Evolutionary conservation across 23 red algal genomes (phyloP).

Genomic region (Chondrus crispus): DNA sequence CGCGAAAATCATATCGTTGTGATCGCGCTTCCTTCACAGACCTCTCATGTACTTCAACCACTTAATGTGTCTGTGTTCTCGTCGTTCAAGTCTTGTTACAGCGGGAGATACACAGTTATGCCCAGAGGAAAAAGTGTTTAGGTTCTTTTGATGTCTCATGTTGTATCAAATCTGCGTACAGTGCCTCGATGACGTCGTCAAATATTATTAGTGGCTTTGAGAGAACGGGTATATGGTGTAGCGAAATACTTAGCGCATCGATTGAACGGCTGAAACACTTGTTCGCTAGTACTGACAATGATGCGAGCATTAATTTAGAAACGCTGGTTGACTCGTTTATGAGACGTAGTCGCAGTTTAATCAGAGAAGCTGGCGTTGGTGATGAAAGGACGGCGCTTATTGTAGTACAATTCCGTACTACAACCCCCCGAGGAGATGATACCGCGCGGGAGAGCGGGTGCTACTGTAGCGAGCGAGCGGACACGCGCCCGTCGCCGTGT

Average conservation of each 20-base stretch:
- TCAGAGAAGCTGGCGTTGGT: not conserved
- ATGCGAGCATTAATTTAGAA: not conserved
- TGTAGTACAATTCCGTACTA: too few relatives aligned
- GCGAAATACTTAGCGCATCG: not conserved
- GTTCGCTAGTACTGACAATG: not conserved
- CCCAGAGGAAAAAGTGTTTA: not conserved
- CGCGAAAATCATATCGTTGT: not conserved
- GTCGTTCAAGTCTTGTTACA: not conserved
- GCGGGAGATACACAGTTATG: not conserved
- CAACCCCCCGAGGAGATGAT: too few relatives aligned
- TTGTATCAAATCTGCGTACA: not conserved
- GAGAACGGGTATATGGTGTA: not conserved
- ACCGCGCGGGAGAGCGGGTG: too few relatives aligned
- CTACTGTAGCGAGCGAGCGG: too few relatives aligned
- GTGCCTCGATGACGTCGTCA: not conserved
- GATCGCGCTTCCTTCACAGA: not conserved
- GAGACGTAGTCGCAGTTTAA: not conserved
- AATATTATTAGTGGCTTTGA: not conserved
- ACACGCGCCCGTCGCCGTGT: too few relatives aligned
- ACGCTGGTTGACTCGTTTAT: not conserved
- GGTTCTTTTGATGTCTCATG: not conserved
- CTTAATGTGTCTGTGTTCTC: not conserved
- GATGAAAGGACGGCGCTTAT: not conserved
- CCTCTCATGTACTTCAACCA: not conserved
- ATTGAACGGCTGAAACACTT: not conserved